Percentiles rank a stretch among this genome's conserved stretches.
phyloP scores from a whole-genome alignment of 257 asterid species.

The Penstemon eatonii region DNA sequence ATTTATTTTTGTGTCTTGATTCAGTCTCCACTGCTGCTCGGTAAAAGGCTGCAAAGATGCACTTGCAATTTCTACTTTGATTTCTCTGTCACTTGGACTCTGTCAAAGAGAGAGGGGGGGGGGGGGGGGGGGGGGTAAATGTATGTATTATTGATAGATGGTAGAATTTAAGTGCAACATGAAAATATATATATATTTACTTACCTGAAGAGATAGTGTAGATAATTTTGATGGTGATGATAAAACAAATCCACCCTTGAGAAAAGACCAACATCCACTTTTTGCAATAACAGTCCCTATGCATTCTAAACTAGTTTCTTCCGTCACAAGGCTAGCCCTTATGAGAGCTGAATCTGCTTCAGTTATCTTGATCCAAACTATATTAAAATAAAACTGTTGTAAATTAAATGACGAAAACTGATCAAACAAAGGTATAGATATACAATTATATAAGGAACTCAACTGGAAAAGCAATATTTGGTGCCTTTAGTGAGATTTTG shows the following conservation, averaged over 20 bases:
- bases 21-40: conserved; percentile 30
- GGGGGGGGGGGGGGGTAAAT: too few species aligned
- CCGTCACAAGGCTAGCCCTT: conserved; percentile 35
- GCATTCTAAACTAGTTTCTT: conserved; percentile 30
- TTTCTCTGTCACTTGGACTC: conserved; percentile 28
- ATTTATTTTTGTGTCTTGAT: conserved; percentile 28
- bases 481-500: conserved; percentile 39
- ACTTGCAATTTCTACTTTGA: conserved; percentile 28
- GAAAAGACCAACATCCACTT: conserved; percentile 51
- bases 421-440: too few species aligned
- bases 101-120: conserved; percentile 6
- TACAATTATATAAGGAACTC: conserved; percentile 4
- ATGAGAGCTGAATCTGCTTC: conserved; percentile 35
- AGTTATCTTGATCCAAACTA: conserved; percentile 49
- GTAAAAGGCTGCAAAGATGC: conserved; percentile 40
- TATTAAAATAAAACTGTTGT: neutral
- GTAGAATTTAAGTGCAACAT: too few species aligned
- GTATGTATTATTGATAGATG: too few species aligned
- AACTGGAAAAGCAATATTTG: conserved; percentile 52
- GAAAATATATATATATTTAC: neutral
- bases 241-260: conserved; percentile 50
- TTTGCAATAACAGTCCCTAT: conserved; percentile 48
- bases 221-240: conserved; percentile 33
- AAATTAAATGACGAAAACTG: too few species aligned
- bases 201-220: conserved; percentile 39